Evolutionary conservation across 2,329 filamentous ascomycete genomes (phyloP), one percentile per base, ranked within the genome.

Genomic region (Diaporthe sp.): DNA sequence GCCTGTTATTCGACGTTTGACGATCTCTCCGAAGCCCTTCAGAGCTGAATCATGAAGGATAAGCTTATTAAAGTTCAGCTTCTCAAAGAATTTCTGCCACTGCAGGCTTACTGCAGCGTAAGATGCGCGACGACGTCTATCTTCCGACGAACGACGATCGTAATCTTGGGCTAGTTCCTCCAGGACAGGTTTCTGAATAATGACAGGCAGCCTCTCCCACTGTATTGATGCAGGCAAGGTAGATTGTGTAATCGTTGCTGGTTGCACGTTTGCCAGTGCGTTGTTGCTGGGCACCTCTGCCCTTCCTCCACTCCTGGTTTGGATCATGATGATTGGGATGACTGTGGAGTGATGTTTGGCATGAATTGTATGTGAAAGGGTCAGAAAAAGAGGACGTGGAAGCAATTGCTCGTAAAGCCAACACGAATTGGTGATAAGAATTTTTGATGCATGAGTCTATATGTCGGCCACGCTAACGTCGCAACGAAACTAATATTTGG

Each of bases 121-220:
- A 61, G 17, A 33, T 40, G 42, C 69, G 15, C 55, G 69, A 3
- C 28, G 17, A 19, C 28, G 22, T 42, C 15, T 50, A n/a, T 71
- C 42, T 17, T 40, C 55, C 15, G n/a, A 6, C 5, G 45, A 40
- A 5, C 33, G 33, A 7, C 30, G 28, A 8, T 61, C 17, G 22
- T 61, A 33, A 6, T 71, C 45, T 17, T 61, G 1, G 12, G 69
- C 69, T 45, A 71, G 19, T 15, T 57, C 52, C 12, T 8, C 6
- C 19, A 70, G 5, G 1, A 70, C 10, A 25, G 25, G 15, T 33
- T 45, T 19, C 22, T 70, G 52, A 5, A 70, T 22, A 33, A 70
- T 45, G 5, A 3, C 1, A 33, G 67, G 67, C 19, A 70, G 13
- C 3, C 17, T 15, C 58, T 9, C 3, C 82, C 85, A 19, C 7